Base-by-base conservation (phyloP, 2,329 filamentous ascomycete genomes). In the Cladosporium sp. region DNA sequence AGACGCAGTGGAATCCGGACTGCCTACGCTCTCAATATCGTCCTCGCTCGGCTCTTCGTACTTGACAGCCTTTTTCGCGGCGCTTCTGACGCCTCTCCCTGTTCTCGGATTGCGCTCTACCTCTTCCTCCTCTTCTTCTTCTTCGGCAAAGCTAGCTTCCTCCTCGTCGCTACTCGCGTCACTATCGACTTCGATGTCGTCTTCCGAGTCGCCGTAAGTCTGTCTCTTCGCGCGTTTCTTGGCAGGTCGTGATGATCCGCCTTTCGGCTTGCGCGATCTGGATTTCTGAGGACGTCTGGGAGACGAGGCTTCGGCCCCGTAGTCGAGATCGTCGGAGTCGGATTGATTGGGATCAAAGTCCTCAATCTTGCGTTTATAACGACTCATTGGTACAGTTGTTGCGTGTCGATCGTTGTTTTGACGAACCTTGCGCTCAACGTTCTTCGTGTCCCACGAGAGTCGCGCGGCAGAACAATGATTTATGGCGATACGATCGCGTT, bases 1-100 rank as follows among this genome's bases (percentile, higher is more conserved):
- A 5, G 25, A 44, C 42, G 47, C 56, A 58, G 28, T 54, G 10
- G 58, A 49, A 49, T 66, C 63, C 49, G 56, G 50, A 17, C 71
- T 61, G 69, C 71, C 51, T 66, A 72, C 66, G 12, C 68, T 74
- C 45, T 73, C 72, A 63, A 78, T 74, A 68, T 70, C 69, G 40
- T 77, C 76, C 24, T 79, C 77, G 53, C 75, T 78, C 6, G 62
- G 64, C 67, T 85, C 83, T 62, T 83, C 78, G 75, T 86, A 86
- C 32, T 75, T 77, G 44, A 80, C 75, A 22, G 72, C 70, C 63
- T 83, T 80, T 65, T 80, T 80, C 10, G 80, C 78, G n/a, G 78
- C 80, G 58, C 76, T 76, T 61, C 84, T 79, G 62, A 80, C 78
- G 44, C 79, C 77, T 48, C 82, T 75, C 35, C 84, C 84, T 50